These are phyloP conservation scores for Amanita jacksonii DNA, from an alignment of 768 basidiomycete species.

Conservation along the genomic window DNA sequence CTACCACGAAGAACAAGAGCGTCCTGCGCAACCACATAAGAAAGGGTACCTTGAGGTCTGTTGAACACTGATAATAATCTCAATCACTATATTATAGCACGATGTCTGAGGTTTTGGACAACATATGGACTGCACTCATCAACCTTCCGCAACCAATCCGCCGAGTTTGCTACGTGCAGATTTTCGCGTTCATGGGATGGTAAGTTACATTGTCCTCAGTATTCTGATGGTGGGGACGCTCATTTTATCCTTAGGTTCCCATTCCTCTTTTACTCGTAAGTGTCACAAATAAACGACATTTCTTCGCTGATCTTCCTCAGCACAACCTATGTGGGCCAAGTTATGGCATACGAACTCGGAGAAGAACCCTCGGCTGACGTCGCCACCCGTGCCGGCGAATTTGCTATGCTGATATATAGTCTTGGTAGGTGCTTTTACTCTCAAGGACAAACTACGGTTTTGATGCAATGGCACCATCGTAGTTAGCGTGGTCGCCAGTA, in stretches of 20 bases:
- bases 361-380: slow-evolving; percentile 70
- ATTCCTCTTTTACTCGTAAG: slow-evolving; percentile 86
- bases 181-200: slow-evolving; percentile 98
- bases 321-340: slow-evolving; percentile 89
- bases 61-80: background rate
- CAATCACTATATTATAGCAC: slow-evolving; percentile 30
- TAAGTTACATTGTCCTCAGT: slow-evolving; percentile 22
- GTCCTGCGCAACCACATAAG: slow-evolving; percentile 29
- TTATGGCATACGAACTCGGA: slow-evolving; percentile 77
- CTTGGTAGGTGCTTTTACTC: slow-evolving; percentile 46
- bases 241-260: slow-evolving; percentile 58
- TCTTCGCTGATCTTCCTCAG: slow-evolving; percentile 25
- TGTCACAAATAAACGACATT: slow-evolving; percentile 4
- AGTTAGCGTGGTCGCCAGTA: slow-evolving; percentile 86
- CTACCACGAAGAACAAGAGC: slow-evolving; percentile 73
- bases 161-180: slow-evolving; percentile 86
- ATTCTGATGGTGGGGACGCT: background rate
- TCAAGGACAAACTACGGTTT: background rate
- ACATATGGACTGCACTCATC: slow-evolving; percentile 64
- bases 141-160: slow-evolving; percentile 78
- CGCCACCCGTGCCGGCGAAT: slow-evolving; percentile 79
- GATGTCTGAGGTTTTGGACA: slow-evolving; percentile 63
- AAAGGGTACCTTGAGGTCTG: slow-evolving; percentile 25
- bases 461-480: slow-evolving; percentile 10
- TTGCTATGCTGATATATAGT: slow-evolving; percentile 87